Conservation (phyloP, 768 basidiomycete species). For the Sporobolomyces pararoseus region DNA sequence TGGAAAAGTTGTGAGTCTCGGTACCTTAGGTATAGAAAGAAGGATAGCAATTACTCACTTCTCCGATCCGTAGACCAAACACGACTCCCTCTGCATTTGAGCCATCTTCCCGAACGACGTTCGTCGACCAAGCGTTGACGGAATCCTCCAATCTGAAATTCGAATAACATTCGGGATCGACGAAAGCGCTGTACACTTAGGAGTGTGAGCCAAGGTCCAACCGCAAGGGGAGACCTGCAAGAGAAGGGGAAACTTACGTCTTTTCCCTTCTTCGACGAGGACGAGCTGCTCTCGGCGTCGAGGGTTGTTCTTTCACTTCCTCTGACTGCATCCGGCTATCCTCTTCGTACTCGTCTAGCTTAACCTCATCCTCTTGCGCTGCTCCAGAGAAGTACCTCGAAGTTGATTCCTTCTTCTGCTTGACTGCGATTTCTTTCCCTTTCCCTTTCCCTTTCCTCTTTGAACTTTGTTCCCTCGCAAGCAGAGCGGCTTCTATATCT, state of each 20-base stretch:
- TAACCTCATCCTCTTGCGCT: neutral
- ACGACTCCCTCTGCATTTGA: conserved; percentile 47
- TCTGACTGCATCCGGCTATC: conserved; percentile 19
- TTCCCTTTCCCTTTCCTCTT: neutral
- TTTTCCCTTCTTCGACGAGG: conserved; percentile 21
- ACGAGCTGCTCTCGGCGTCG: conserved; percentile 48
- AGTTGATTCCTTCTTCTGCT: neutral
- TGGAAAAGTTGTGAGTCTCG: neutral
- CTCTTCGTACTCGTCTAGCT: conserved; percentile 3
- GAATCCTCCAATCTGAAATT: conserved; percentile 8
- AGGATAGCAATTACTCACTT: conserved; percentile 19
- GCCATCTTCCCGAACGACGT: conserved; percentile 53
- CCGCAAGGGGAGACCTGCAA: neutral
- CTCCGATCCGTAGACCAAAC: conserved; percentile 4
- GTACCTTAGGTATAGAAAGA: neutral
- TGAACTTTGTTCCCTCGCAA: neutral
- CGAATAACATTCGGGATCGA: conserved; percentile 29
- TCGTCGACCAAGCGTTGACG: conserved; percentile 50
- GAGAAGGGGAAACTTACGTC: conserved; percentile 19
- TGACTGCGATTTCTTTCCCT: neutral
- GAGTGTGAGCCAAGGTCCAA: neutral
- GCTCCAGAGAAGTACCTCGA: conserved; percentile 16
- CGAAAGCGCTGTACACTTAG: conserved; percentile 20
- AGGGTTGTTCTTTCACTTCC: conserved; percentile 49
- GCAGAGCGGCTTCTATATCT: conserved; percentile 6